Conservation (phyloP, 345 rosid species). For the Lepidium aucheri region DNA sequence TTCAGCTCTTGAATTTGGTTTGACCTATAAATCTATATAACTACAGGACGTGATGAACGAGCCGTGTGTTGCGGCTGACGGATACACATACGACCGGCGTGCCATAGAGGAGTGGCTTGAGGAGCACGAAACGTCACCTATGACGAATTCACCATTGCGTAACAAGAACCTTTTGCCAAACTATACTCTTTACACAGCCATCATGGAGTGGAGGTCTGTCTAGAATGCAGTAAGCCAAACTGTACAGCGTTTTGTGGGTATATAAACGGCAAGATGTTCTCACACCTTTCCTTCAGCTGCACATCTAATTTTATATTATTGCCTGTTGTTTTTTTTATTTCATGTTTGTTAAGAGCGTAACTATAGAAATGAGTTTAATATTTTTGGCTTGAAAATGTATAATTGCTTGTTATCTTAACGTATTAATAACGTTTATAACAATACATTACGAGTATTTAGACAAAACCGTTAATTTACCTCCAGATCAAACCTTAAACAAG, state of each 20-base stretch:
- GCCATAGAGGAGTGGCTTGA: constrained; percentile 77
- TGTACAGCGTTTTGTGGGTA: constrained; percentile 10
- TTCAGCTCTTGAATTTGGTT: neutral
- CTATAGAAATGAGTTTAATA: neutral
- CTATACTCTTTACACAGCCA: constrained; percentile 65
- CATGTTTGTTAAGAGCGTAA: neutral
- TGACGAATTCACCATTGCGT: constrained; percentile 44
- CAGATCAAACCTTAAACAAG: neutral
- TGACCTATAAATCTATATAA: neutral
- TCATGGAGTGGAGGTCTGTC: constrained; percentile 76
- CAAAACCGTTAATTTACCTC: neutral
- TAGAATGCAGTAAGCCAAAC: constrained; percentile 7
- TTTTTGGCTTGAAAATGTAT: neutral
- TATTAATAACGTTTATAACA: neutral
- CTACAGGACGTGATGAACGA: constrained; percentile 74
- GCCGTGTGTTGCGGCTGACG: constrained; percentile 89
- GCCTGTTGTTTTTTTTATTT: neutral
- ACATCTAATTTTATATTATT: no score
- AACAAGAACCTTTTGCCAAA: constrained; percentile 62
- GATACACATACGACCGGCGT: constrained; percentile 67
- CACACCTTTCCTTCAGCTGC: neutral
- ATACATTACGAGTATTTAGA: no score
- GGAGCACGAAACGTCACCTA: constrained; percentile 59
- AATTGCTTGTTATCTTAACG: neutral
- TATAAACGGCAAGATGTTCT: constrained; percentile 14